These are phyloP conservation scores for Isatis lusitanica DNA, from an alignment of 441 rosid genomes.

Conservation along the genomic window DNA sequence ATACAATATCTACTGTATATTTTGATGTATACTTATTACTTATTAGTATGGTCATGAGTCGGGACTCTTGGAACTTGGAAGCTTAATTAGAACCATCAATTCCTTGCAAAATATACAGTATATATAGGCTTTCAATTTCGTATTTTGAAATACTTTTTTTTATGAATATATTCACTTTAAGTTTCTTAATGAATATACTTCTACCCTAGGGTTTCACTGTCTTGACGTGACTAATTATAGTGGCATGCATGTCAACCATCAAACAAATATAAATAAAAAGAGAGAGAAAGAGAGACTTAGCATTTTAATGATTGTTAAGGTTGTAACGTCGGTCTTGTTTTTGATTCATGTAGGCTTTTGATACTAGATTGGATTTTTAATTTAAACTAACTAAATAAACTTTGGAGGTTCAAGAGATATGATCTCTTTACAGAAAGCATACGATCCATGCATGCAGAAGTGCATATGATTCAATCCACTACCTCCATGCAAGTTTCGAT, in stretches of 20 bases:
- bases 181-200: not conserved
- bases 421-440: conserved; percentile 26
- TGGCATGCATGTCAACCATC: conserved; percentile 36
- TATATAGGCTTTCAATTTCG: not conserved
- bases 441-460: conserved; percentile 37
- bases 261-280: conserved; percentile 23
- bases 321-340: conserved; percentile 17
- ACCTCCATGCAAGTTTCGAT: conserved; percentile 29
- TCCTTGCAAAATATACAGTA: not conserved
- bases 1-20: not conserved
- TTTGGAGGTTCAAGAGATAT: conserved; percentile 22
- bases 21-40: not conserved
- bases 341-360: conserved; percentile 30
- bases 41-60: not conserved
- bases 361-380: conserved; percentile 4
- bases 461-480: conserved; percentile 33
- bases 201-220: conserved; percentile 23
- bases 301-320: conserved; percentile 21
- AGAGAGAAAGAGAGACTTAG: not conserved
- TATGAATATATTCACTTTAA: not conserved
- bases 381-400: conserved; percentile 12
- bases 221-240: conserved; percentile 37
- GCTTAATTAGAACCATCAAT: not conserved
- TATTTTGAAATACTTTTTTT: too few species aligned
- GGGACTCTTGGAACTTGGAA: not conserved